Conservation (phyloP, 331 rosid species). For the Malus hybrid region DNA sequence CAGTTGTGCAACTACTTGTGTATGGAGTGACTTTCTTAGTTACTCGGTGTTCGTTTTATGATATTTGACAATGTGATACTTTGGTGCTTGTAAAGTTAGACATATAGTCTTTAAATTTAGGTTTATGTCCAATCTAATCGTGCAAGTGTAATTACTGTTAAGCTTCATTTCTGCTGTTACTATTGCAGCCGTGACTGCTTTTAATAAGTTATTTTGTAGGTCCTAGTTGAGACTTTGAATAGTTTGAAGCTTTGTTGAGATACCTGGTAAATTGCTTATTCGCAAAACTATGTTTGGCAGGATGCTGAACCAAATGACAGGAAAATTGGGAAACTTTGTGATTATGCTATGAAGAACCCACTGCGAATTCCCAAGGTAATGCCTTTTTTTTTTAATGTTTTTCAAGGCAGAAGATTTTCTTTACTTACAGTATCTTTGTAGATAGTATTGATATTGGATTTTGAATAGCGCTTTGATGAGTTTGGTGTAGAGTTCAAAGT, state of each 20-base stretch:
- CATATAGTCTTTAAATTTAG: neutral
- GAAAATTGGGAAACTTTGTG: constrained; percentile 80
- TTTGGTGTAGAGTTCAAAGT: neutral
- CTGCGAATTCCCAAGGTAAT: constrained; percentile 85
- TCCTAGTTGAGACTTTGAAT: neutral
- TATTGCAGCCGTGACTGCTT: neutral
- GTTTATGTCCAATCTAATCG: neutral
- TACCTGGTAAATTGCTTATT: constrained; percentile 12
- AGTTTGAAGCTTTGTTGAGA: neutral
- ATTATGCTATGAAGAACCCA: constrained; percentile 80
- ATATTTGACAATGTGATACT: neutral
- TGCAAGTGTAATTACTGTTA: neutral
- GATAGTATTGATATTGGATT: neutral
- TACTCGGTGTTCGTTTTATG: neutral
- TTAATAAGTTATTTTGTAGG: neutral
- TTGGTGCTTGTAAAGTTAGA: neutral
- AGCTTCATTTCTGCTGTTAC: constrained; percentile 4
- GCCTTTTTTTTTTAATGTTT: neutral
- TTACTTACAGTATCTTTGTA: neutral
- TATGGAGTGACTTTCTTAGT: neutral
- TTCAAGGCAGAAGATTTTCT: neutral
- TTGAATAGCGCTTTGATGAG: neutral
- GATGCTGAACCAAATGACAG: constrained; percentile 76
- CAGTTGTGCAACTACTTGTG: neutral
- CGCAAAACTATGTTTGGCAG: constrained; percentile 32